Evolutionary conservation across 371 early-diverging fungal genomes (phyloP).

Genomic region (Ordospora colligata): DNA sequence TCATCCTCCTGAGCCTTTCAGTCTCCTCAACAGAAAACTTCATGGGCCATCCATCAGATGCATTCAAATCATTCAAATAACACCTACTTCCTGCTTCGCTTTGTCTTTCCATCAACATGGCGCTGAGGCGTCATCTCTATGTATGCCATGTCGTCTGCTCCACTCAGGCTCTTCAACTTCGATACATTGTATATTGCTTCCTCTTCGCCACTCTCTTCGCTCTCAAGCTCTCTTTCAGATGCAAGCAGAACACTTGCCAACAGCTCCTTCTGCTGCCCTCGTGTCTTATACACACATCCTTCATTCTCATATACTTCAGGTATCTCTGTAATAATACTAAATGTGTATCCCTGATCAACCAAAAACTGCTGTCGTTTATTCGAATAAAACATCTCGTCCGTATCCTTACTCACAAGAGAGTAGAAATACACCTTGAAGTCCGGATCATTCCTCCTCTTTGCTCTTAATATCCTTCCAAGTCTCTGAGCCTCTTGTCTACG

Average conservation of each 20-base stretch:
- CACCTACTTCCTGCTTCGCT: neutral
- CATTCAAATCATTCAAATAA: neutral
- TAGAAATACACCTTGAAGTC: constrained; percentile 94
- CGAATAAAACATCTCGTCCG: constrained; percentile 97
- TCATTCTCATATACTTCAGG: constrained; percentile 69
- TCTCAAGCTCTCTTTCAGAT: constrained; percentile 64
- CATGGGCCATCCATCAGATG: neutral
- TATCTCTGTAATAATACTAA: constrained; percentile 76
- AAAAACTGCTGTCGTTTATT: constrained; percentile 92
- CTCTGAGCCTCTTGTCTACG: constrained; percentile 98
- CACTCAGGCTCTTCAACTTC: constrained; percentile 71
- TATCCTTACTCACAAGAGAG: constrained; percentile 87
- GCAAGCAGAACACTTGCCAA: constrained; percentile 74
- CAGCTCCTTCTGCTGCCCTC: constrained; percentile 72
- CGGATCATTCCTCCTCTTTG: constrained; percentile 83
- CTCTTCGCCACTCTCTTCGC: constrained; percentile 60
- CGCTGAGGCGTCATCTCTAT: constrained; percentile 63
- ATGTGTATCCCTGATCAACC: constrained; percentile 97
- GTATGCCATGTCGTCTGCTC: constrained; percentile 85
- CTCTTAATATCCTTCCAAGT: constrained; percentile 81
- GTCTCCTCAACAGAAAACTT: constrained; percentile 6
- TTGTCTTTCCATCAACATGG: neutral
- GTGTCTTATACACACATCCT: constrained; percentile 68
- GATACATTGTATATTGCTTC: constrained; percentile 60
- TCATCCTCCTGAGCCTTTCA: constrained; percentile 1